Evolutionary conservation across 306 rosid species (phyloP).

Genomic region (Sicyos edulis): DNA sequence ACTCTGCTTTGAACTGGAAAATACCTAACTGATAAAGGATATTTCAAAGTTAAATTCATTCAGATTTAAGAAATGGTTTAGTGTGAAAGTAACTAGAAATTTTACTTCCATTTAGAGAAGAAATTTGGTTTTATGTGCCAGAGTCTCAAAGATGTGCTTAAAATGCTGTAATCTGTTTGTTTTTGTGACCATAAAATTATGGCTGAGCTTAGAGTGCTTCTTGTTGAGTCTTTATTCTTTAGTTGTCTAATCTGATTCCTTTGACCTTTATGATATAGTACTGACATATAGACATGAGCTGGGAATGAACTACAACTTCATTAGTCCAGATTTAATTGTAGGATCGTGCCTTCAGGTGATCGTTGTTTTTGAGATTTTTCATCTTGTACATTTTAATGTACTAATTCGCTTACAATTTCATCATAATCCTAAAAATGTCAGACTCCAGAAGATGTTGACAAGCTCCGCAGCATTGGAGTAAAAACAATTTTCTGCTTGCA

Average conservation of each 20-base stretch:
- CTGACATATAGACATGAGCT: constrained; percentile 91
- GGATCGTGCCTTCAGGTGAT: constrained; percentile 96
- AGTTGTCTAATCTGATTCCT: constrained; percentile 23
- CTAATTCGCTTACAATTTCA: constrained; percentile 23
- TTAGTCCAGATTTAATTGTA: constrained; percentile 83
- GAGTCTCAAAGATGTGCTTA: neutral
- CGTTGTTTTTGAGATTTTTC: constrained; percentile 15
- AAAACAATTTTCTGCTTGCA: constrained; percentile 94
- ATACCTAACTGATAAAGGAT: neutral
- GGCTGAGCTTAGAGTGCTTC: neutral
- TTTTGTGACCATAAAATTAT: neutral
- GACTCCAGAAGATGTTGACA: constrained; percentile 88
- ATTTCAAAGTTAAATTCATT: neutral
- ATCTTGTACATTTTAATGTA: constrained; percentile 15
- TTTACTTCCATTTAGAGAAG: neutral
- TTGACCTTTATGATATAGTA: constrained; percentile 40
- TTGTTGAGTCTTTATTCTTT: constrained; percentile 11
- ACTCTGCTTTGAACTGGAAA: neutral
- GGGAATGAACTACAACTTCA: constrained; percentile 86
- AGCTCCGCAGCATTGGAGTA: constrained; percentile 78
- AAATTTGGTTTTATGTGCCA: neutral
- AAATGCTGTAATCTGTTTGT: neutral
- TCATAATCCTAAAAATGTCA: constrained; percentile 26
- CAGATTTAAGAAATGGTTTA: neutral
- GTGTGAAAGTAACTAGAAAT: constrained; percentile 8